phyloP scores from a whole-genome alignment of 1,284 basidiomycete species.

The Phlebopus sp. region DNA sequence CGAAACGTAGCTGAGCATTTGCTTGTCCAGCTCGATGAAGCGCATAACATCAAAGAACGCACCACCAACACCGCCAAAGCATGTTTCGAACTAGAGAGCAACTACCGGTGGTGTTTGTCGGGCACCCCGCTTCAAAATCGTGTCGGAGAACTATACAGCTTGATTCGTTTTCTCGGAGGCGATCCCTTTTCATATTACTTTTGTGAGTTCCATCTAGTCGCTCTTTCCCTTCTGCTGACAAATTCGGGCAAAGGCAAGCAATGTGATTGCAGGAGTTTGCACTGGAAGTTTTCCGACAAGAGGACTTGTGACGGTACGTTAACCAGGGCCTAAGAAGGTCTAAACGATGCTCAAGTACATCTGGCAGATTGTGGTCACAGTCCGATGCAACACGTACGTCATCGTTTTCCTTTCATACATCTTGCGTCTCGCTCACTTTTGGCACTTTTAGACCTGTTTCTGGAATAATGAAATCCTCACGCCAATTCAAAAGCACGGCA shows the following conservation, averaged over 20 bases:
- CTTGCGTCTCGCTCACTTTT: conserved; percentile 5
- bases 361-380: conserved; percentile 80
- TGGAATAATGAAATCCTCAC: conserved; percentile 95
- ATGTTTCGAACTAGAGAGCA: conserved; percentile 82
- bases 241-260: conserved; percentile 55
- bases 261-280: conserved; percentile 86
- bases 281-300: conserved; percentile 88
- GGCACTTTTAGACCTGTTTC: conserved; percentile 61
- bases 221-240: not conserved
- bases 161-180: conserved; percentile 89
- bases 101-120: conserved; percentile 93
- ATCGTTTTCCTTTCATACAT: not conserved
- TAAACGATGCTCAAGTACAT: not conserved
- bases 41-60: conserved; percentile 97
- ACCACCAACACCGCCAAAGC: conserved; percentile 96
- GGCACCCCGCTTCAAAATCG: conserved; percentile 98
- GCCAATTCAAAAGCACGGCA: conserved; percentile 85
- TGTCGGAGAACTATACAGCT: conserved; percentile 96
- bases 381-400: conserved; percentile 87
- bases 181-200: conserved; percentile 93
- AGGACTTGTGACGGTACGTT: conserved; percentile 76
- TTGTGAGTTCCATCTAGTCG: conserved; percentile 52
- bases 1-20: conserved; percentile 1
- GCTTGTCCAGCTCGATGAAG: conserved; percentile 80
- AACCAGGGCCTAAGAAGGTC: not conserved